Evolutionary conservation across 805 yeast genomes (phyloP).

Genomic region (Ogataea wickerhamii): DNA sequence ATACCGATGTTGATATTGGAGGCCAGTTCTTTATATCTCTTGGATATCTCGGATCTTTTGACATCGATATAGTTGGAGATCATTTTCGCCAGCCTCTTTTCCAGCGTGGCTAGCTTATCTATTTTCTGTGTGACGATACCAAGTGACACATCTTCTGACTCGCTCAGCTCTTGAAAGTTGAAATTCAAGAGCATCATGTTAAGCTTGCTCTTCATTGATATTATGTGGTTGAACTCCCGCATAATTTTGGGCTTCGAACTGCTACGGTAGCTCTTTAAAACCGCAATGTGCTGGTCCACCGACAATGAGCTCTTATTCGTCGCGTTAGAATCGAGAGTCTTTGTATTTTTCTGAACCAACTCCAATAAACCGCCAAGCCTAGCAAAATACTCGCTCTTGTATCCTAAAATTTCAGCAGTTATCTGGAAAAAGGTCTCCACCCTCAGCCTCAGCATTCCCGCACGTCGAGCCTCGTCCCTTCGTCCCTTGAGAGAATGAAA

Average conservation of each 20-base stretch:
- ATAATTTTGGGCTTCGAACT: slow-evolving; percentile 12
- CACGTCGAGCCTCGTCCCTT: slow-evolving; percentile 6
- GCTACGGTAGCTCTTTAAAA: slow-evolving; percentile 9
- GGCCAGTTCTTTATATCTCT: slow-evolving; percentile 25
- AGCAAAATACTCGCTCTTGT: slow-evolving; percentile 16
- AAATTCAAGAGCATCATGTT: slow-evolving; percentile 18
- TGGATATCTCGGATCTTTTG: slow-evolving; percentile 24
- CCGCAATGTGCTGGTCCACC: background rate
- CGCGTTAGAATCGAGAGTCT: slow-evolving; percentile 9
- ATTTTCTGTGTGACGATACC: slow-evolving; percentile 15
- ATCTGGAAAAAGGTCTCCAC: slow-evolving; percentile 27
- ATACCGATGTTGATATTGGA: slow-evolving; percentile 17
- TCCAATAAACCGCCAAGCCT: slow-evolving; percentile 15
- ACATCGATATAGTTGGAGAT: slow-evolving; percentile 34
- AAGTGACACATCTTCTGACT: slow-evolving; percentile 16
- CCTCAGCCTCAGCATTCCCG: slow-evolving; percentile 14
- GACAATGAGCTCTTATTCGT: background rate
- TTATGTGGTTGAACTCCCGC: slow-evolving; percentile 14
- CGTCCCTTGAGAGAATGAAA: slow-evolving; percentile 22
- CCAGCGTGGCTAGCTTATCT: slow-evolving; percentile 30
- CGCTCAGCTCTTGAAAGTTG: slow-evolving; percentile 16
- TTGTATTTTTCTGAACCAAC: slow-evolving; percentile 12
- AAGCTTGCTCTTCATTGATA: slow-evolving; percentile 17
- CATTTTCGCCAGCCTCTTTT: slow-evolving; percentile 28
- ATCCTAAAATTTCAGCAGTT: slow-evolving; percentile 16